phyloP scores from a whole-genome alignment of 257 asterid species.

The Lithospermum erythrorhizon region DNA sequence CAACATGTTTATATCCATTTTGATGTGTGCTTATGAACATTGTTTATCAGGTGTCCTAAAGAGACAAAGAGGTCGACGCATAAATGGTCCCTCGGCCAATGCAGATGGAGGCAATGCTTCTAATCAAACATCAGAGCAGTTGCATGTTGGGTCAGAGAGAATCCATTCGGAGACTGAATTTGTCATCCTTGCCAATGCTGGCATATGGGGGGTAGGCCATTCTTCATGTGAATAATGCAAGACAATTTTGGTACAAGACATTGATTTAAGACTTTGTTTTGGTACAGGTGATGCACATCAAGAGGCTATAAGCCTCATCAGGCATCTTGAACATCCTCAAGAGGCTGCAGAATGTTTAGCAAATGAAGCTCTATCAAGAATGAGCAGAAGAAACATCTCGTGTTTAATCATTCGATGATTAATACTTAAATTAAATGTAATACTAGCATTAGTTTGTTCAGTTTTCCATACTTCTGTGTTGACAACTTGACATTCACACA shows the following conservation, averaged over 20 bases:
- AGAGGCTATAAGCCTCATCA: slow-evolving; percentile 56
- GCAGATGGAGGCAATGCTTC: slow-evolving; percentile 9
- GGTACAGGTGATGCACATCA: slow-evolving; percentile 47
- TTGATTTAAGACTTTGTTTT: background rate
- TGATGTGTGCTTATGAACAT: too few species aligned
- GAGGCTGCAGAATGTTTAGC: slow-evolving; percentile 59
- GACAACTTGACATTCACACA: too few species aligned
- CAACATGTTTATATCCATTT: too few species aligned
- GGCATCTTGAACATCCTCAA: slow-evolving; percentile 53
- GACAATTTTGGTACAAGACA: too few species aligned
- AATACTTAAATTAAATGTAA: too few species aligned
- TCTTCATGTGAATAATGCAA: too few species aligned
- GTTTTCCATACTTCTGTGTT: too few species aligned
- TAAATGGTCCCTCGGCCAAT: slow-evolving; percentile 2
- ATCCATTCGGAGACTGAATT: slow-evolving; percentile 41
- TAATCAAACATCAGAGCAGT: slow-evolving; percentile 20
- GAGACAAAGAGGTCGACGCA: slow-evolving; percentile 10
- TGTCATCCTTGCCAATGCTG: slow-evolving; percentile 47
- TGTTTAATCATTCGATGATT: slow-evolving; percentile 40
- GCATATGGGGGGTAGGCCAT: slow-evolving; percentile 55
- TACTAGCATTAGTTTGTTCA: too few species aligned
- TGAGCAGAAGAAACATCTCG: slow-evolving; percentile 41
- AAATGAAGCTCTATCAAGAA: slow-evolving; percentile 43
- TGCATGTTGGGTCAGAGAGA: slow-evolving; percentile 29
- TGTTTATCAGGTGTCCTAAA: slow-evolving; percentile 20